Base-by-base conservation (phyloP, 2,329 filamentous ascomycete genomes). In the Diaporthe sp. region DNA sequence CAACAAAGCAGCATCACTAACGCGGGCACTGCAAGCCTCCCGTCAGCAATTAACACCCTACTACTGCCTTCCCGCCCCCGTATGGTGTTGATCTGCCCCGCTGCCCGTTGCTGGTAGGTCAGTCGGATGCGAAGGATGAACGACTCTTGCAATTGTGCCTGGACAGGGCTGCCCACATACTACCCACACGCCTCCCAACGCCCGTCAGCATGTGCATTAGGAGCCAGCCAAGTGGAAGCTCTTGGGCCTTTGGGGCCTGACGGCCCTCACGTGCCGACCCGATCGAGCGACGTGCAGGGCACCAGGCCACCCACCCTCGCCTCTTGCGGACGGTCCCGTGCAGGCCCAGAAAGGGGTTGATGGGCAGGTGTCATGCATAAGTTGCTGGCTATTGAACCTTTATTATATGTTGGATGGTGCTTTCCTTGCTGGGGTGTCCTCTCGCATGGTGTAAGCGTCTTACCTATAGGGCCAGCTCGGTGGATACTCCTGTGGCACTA, bases 261-360 rank as follows among this genome's bases (percentile, higher is more conserved):
- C 47, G 45, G 60, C 25, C 45, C 64, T 68, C 47, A 68, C 64
- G 64, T 68, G 64, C 47, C 45, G 8, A 17, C 70, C 70, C 70
- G 47, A 72, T 72, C 57, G 70, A 64, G 70, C 70, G 57, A 64
- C 70, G 19, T 72, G 70, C 70, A 72, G 35, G 25, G 58, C 45
- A 22, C 45, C 13, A 7, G 25, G 70, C 58, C 58, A 47, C 57
- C 45, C 35, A 60, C 47, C 57, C 69, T 72, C 42, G 57, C 35
- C 69, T 17, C 42, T 35, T 64, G 70, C 70, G 70, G 70, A 54
- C 35, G 45, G 70, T 72, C 70, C 70, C 57, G 70, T 72, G 57
- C 70, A 72, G 40, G 25, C 25, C 70, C 47, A 33, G 50, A 58
- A 64, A 64, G 12, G 47, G 64, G 35, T 42, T 22, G 57, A 42